A percentile compares a stretch with the other conserved stretches of the same genome.
phyloP scores from a whole-genome alignment of 306 rosid genomes.

The Notholithocarpus densiflorus region DNA sequence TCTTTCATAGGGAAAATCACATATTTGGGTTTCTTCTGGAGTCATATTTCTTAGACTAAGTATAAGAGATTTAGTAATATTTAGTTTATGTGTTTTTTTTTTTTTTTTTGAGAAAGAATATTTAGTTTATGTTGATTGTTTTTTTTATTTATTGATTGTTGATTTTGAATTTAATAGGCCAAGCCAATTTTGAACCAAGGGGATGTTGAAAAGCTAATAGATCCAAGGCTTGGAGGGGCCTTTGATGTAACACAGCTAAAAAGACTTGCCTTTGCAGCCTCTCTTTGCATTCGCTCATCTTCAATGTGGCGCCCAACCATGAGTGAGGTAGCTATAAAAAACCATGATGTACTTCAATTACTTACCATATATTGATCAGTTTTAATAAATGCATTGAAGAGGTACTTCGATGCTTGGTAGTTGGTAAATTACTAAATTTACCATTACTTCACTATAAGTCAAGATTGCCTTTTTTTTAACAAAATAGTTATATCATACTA shows the following conservation, averaged over 20 bases:
- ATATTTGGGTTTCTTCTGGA: constrained; percentile 22
- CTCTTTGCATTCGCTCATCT: constrained; percentile 74
- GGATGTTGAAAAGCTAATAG: constrained; percentile 64
- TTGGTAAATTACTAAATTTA: too few relatives aligned
- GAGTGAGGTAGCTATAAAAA: constrained; percentile 56
- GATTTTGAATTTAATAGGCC: constrained; percentile 48
- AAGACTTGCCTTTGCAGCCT: constrained; percentile 75
- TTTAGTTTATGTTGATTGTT: constrained; percentile 1
- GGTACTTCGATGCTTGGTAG: too few relatives aligned
- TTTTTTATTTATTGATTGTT: background rate
- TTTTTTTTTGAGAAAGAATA: too few relatives aligned
- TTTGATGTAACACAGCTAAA: constrained; percentile 56
- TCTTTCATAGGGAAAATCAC: constrained; percentile 9
- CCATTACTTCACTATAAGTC: too few relatives aligned
- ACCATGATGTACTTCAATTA: background rate
- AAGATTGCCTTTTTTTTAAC: too few relatives aligned
- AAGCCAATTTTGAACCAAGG: constrained; percentile 80
- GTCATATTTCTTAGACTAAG: background rate
- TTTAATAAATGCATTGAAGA: too few relatives aligned
- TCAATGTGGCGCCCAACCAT: constrained; percentile 84
- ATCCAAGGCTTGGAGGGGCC: constrained; percentile 75
- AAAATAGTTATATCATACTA: too few relatives aligned
- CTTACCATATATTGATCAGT: background rate
- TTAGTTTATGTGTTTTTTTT: constrained; percentile 2
- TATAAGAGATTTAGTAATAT: background rate